Conservation (phyloP, 495 filamentous ascomycete genomes). For the Pseudevernia furfuracea region DNA sequence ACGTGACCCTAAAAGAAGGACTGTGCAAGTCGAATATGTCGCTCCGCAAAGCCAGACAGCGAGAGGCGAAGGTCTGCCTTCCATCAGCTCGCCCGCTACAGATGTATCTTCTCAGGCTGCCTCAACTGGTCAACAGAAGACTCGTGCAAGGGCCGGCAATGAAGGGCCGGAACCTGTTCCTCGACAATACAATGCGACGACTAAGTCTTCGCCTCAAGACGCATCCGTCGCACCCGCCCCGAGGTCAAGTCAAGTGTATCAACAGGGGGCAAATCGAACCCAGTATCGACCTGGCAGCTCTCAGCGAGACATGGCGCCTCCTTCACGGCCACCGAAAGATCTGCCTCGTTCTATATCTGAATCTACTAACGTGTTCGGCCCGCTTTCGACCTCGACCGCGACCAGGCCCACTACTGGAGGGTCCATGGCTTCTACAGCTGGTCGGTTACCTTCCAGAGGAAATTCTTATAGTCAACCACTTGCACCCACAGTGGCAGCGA, state of each 20-base stretch:
- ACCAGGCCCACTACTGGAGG: conserved; percentile 71
- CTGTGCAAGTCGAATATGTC: conserved; percentile 97
- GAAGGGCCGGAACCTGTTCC: conserved; percentile 40
- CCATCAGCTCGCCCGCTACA: conserved; percentile 19
- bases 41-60: conserved; percentile 76
- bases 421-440: conserved; percentile 64
- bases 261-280: conserved; percentile 31
- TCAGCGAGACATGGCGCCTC: conserved; percentile 41
- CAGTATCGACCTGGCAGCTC: conserved; percentile 42
- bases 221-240: conserved; percentile 38
- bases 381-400: conserved; percentile 39
- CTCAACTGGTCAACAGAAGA: conserved; percentile 26
- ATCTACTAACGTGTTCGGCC: conserved; percentile 41
- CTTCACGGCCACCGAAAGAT: conserved; percentile 42
- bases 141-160: conserved; percentile 44
- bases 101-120: conserved; percentile 19
- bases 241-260: conserved; percentile 27
- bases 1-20: conserved; percentile 83
- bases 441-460: conserved; percentile 64
- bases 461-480: conserved; percentile 82
- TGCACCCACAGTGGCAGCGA: conserved; percentile 78
- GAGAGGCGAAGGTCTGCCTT: conserved; percentile 47
- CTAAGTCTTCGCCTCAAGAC: conserved; percentile 49
- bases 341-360: conserved; percentile 52
- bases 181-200: conserved; percentile 33